phyloP scores from a whole-genome alignment of 768 basidiomycete genomes.

The Ephemerocybe angulata region DNA sequence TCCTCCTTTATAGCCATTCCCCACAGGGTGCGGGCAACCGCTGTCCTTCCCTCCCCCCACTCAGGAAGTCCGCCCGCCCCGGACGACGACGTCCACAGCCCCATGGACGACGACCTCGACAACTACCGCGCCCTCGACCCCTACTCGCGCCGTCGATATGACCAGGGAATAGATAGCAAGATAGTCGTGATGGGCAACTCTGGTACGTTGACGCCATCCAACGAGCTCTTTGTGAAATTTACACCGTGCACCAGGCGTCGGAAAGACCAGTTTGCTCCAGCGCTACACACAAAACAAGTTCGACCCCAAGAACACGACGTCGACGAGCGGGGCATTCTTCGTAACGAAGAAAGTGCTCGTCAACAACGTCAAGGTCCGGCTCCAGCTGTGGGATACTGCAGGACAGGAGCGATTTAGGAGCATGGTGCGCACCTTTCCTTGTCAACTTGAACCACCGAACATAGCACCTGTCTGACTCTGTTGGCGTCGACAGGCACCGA shows the following conservation, averaged over 20 bases:
- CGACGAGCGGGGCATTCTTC: slow-evolving; percentile 91
- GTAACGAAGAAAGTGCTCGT: slow-evolving; percentile 89
- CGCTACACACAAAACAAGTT: slow-evolving; percentile 91
- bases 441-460: slow-evolving; percentile 12
- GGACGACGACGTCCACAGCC: slow-evolving; percentile 15
- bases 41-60: slow-evolving; percentile 14
- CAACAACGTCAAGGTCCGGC: slow-evolving; percentile 79
- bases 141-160: slow-evolving; percentile 65
- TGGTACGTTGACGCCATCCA: slow-evolving; percentile 33
- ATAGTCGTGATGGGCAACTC: slow-evolving; percentile 92
- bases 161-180: slow-evolving; percentile 89
- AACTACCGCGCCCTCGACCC: slow-evolving; percentile 47
- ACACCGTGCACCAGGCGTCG: slow-evolving; percentile 57
- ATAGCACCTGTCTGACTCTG: slow-evolving; percentile 15
- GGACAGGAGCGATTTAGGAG: slow-evolving; percentile 91
- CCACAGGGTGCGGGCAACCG: slow-evolving; percentile 35
- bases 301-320: slow-evolving; percentile 82
- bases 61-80: slow-evolving; percentile 17
- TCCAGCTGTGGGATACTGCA: slow-evolving; percentile 91
- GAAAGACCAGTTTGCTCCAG: slow-evolving; percentile 88
- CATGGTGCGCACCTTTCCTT: slow-evolving; percentile 55
- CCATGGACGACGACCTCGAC: slow-evolving; percentile 45
- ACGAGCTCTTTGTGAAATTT: too few relatives aligned
- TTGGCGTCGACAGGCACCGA: slow-evolving; percentile 63
- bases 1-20: neutral